Conservation (phyloP, 495 filamentous ascomycete species). For the Talaromyces proteolyticus region DNA sequence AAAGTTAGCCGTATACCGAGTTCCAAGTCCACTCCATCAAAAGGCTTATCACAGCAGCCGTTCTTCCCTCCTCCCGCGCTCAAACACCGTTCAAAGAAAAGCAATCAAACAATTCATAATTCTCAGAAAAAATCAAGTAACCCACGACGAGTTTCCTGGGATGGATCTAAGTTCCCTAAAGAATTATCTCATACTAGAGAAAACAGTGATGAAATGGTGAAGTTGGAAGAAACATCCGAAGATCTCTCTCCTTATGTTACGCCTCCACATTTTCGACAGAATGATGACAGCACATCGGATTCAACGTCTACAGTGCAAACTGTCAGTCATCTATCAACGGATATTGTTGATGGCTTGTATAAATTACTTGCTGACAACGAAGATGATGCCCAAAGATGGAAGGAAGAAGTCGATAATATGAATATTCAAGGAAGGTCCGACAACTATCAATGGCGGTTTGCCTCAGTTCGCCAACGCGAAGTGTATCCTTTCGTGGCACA, state of each 20-base stretch:
- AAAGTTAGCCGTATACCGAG: neutral
- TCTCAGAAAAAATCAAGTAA: conserved; percentile 20
- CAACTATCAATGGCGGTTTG: conserved; percentile 31
- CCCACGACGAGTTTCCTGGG: conserved; percentile 38
- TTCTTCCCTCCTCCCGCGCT: conserved; percentile 35
- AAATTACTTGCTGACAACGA: conserved; percentile 28
- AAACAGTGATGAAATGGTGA: neutral
- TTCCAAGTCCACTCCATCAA: neutral
- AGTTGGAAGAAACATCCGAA: neutral
- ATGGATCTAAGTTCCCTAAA: conserved; percentile 33
- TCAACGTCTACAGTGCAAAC: conserved; percentile 25
- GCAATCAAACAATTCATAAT: conserved; percentile 18
- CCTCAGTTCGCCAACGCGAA: conserved; percentile 30
- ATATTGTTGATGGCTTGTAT: conserved; percentile 32
- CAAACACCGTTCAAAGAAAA: conserved; percentile 37
- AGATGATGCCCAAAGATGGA: conserved; percentile 34
- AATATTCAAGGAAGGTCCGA: conserved; percentile 33
- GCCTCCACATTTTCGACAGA: neutral
- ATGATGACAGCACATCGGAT: conserved; percentile 8
- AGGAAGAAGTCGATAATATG: conserved; percentile 32
- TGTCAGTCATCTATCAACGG: conserved; percentile 33
- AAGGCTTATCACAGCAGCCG: conserved; percentile 1
- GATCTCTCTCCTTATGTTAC: neutral
- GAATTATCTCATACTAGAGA: conserved; percentile 10
- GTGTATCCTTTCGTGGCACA: conserved; percentile 60